Percentiles rank a stretch among this genome's conserved stretches.
Conservation (phyloP, 2,329 filamentous ascomycete species). For the Exophiala dermatitidis region DNA sequence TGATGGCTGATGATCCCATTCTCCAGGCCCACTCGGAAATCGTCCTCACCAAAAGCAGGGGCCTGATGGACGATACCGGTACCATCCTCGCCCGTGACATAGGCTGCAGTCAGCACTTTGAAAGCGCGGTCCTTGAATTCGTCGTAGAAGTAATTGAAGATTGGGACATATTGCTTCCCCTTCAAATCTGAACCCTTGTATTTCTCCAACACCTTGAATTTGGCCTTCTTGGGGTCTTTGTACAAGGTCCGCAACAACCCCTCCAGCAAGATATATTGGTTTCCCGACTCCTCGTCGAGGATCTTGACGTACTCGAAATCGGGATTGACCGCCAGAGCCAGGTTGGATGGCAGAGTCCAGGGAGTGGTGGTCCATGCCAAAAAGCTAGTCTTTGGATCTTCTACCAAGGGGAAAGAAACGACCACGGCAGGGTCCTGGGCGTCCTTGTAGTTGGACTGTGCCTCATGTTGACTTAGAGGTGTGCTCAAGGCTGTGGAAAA, state of each 20-base stretch:
- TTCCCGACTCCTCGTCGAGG: conserved; percentile 65
- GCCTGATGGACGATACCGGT: conserved; percentile 84
- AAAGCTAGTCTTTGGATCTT: conserved; percentile 62
- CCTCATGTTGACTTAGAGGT: conserved; percentile 79
- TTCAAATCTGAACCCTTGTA: conserved; percentile 71
- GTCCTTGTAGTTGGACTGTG: conserved; percentile 84
- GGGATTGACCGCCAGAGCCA: conserved; percentile 64
- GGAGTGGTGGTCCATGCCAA: conserved; percentile 81
- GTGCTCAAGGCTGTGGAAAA: conserved; percentile 81
- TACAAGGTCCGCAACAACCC: conserved; percentile 69
- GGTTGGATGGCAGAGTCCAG: conserved; percentile 70
- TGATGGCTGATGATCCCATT: conserved; percentile 66
- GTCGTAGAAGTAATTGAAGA: conserved; percentile 77
- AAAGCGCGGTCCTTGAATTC: conserved; percentile 75
- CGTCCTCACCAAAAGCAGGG: conserved; percentile 82
- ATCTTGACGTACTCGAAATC: conserved; percentile 78
- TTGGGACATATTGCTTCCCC: conserved; percentile 73
- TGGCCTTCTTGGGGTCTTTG: conserved; percentile 88
- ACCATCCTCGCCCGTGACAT: conserved; percentile 78
- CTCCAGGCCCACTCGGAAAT: conserved; percentile 71
- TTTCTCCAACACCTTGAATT: conserved; percentile 68
- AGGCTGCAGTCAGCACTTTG: conserved; percentile 67
- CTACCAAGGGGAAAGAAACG: conserved; percentile 69
- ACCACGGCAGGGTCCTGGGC: conserved; percentile 78
- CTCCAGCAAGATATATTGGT: conserved; percentile 73